Base-by-base conservation (phyloP, 2,329 filamentous ascomycete species). In the Fusarium oxysporum region DNA sequence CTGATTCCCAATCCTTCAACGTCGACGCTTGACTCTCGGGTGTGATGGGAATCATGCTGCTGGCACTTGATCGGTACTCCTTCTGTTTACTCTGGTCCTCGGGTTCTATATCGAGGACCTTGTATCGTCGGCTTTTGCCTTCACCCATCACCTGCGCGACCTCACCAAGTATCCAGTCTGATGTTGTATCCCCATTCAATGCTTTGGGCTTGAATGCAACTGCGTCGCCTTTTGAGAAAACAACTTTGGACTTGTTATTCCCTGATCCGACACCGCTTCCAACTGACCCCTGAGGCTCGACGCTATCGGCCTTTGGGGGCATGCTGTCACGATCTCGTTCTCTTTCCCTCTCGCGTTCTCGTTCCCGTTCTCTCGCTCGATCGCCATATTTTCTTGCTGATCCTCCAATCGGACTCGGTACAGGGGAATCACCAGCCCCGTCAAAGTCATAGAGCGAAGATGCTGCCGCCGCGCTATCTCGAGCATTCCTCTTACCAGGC, bases 91-190 rank as follows among this genome's bases (percentile, higher is more conserved):
- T 90, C 76, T 85, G 89, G 78, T 89, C 90, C 76, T 94, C 93
- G 3, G 93, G 92, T 78, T 94, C 93, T 35, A 92, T 92, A 77
- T 96, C 93, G 76, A 94, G 90, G 30, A 95, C 93, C 80, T 92
- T 92, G 83, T 95, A 95, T 48, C 92, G 89, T 77, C 92, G 87
- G 78, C 90, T 92, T 80, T 94, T 95, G 60, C 92, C 92, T 68
- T 95, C 92, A 19, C 92, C 93, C 58, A 90, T 87, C 19, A 96
- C 91, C 58, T 90, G 89, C 68, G 92, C 92, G 57, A 96, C 93
- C 67, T 92, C 92, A 56, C 93, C 93, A 53, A 95, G 88, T 62
- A 95, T 95, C 86, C 91, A 93, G 74, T 92, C 91, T 7, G 81
- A 79, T 25, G 78, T 74, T 82, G 84, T 78, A 80, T 88, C 79